A percentile compares a stretch with the other conserved stretches of the same genome.
These are phyloP conservation scores for Asterochloris erici DNA, from an alignment of 139 green algal genomes.

Conservation along the genomic window DNA sequence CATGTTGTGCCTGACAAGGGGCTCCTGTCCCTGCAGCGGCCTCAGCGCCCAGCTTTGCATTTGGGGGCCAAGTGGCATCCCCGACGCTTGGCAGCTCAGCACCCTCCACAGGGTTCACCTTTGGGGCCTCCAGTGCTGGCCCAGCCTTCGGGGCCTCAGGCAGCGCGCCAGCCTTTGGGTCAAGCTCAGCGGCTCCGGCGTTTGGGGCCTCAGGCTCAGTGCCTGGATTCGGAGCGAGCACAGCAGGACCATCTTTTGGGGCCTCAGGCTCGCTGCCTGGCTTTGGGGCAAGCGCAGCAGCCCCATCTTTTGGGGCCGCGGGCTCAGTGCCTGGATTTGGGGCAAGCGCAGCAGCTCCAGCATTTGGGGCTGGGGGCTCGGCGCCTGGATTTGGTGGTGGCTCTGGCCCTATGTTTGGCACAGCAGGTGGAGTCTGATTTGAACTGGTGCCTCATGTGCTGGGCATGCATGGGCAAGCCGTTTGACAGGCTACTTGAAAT, in stretches of 20 bases:
- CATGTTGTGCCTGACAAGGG: too few relatives aligned
- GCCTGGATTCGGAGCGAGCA: neutral
- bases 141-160: neutral
- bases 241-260: slow-evolving; percentile 1
- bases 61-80: neutral
- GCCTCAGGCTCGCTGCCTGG: neutral
- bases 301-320: neutral
- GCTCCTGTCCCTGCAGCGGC: neutral
- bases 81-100: too few relatives aligned
- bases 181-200: neutral
- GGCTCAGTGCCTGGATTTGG: neutral
- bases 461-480: neutral
- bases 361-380: neutral
- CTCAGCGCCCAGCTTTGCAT: neutral
- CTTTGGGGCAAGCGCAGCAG: neutral
- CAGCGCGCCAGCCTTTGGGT: neutral
- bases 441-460: neutral
- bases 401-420: neutral
- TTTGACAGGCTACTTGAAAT: neutral
- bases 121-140: neutral
- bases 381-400: neutral
- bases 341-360: neutral
- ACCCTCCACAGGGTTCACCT: neutral
- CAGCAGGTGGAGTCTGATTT: neutral
- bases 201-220: neutral